phyloP scores from a whole-genome alignment of 2,329 filamentous ascomycete species.

The Bipolaris gigantea region DNA sequence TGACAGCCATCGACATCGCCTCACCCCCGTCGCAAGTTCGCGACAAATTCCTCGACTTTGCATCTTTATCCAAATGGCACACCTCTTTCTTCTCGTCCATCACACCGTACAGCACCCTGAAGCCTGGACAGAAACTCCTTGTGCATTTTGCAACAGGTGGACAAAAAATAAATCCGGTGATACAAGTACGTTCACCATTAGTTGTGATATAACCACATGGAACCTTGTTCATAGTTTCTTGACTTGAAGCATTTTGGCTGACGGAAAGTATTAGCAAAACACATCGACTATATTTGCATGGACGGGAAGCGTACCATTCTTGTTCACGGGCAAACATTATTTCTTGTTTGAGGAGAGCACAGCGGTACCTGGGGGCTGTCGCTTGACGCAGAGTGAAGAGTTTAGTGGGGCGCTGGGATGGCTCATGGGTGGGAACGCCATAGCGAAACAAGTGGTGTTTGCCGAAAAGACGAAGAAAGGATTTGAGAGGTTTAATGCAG shows the following conservation, averaged over 20 bases:
- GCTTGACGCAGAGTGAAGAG: slow-evolving; percentile 23
- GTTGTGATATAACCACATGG: too few species aligned
- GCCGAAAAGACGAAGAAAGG: slow-evolving; percentile 14
- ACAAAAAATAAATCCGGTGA: slow-evolving; percentile 8
- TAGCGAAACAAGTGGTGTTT: slow-evolving; percentile 14
- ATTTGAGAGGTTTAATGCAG: slow-evolving; percentile 18
- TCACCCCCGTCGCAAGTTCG: slow-evolving; percentile 15
- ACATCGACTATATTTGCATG: slow-evolving; percentile 14
- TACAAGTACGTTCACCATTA: slow-evolving; percentile 17
- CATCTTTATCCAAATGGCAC: slow-evolving; percentile 12
- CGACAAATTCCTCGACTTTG: slow-evolving; percentile 23
- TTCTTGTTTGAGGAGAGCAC: slow-evolving; percentile 21
- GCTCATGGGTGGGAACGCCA: slow-evolving; percentile 15
- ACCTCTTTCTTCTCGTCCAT: slow-evolving; percentile 20
- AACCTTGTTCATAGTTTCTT: too few species aligned
- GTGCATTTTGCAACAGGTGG: slow-evolving; percentile 8
- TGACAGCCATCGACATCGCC: slow-evolving; percentile 22
- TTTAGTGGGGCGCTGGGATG: slow-evolving; percentile 22
- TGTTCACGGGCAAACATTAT: slow-evolving; percentile 23
- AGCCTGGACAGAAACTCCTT: slow-evolving; percentile 16
- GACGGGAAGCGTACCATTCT: slow-evolving; percentile 14
- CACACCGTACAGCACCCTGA: slow-evolving; percentile 14
- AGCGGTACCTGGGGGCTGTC: slow-evolving; percentile 13
- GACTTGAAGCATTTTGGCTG: neutral
- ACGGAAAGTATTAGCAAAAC: slow-evolving; percentile 10